Evolutionary conservation across 2,329 filamentous ascomycete species (phyloP).

Genomic region (Coniella vitis): DNA sequence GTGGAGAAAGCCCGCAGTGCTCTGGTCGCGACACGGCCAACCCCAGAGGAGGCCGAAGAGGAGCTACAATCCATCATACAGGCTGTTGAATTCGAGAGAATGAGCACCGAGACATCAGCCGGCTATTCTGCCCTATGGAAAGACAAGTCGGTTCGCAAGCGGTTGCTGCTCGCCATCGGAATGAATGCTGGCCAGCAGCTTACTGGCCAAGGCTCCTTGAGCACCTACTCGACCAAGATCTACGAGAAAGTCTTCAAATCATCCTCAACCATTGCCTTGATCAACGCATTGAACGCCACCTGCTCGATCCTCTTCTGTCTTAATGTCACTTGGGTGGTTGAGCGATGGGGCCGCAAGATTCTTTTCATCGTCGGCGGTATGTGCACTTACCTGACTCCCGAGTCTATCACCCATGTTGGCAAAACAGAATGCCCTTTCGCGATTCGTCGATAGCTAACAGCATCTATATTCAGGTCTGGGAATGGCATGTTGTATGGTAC

Average conservation of each 20-base stretch:
- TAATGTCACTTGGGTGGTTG: constrained; percentile 67
- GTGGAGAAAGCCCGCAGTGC: constrained; percentile 52
- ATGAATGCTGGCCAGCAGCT: constrained; percentile 67
- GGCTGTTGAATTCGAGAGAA: constrained; percentile 65
- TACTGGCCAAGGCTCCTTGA: constrained; percentile 67
- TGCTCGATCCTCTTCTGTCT: constrained; percentile 67
- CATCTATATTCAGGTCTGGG: constrained; percentile 33
- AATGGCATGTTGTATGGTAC: constrained; percentile 61
- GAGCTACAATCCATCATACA: constrained; percentile 60
- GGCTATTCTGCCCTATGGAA: constrained; percentile 62
- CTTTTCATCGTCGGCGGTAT: constrained; percentile 58
- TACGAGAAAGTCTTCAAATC: constrained; percentile 63
- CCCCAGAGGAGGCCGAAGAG: constrained; percentile 58
- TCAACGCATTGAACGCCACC: constrained; percentile 69
- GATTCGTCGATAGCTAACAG: neutral
- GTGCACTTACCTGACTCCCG: neutral
- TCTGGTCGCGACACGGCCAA: constrained; percentile 53
- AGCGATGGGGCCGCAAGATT: constrained; percentile 64
- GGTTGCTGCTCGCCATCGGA: constrained; percentile 56
- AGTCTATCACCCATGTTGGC: neutral
- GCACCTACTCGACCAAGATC: constrained; percentile 66
- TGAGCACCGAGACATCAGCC: constrained; percentile 53
- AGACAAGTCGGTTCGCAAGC: constrained; percentile 60
- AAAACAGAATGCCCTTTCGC: neutral
- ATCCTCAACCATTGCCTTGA: constrained; percentile 56